Percentiles rank a stretch among this genome's conserved stretches.
phyloP scores from a whole-genome alignment of 176 grass and related monocot genomes.

The Eremochloa ophiuroides region DNA sequence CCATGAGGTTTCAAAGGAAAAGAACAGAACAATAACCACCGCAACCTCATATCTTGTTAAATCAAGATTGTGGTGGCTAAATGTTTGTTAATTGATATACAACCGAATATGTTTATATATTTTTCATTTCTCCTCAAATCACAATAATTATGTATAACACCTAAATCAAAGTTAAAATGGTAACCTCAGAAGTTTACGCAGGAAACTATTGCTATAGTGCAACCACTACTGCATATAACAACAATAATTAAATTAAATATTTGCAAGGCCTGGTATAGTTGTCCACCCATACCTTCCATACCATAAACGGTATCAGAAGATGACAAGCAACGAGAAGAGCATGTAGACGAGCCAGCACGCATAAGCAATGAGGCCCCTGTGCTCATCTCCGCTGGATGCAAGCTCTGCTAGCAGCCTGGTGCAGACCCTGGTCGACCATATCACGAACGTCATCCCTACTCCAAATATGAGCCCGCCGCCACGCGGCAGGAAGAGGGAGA shows the following conservation, averaged over 20 bases:
- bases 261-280: background rate
- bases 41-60: background rate
- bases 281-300: conserved; percentile 10
- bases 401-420: conserved; percentile 77
- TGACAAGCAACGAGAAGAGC: conserved; percentile 90
- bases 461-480: conserved; percentile 71
- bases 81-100: background rate
- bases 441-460: conserved; percentile 68
- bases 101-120: background rate
- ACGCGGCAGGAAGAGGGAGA: conserved; percentile 77
- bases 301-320: conserved; percentile 57
- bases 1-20: background rate
- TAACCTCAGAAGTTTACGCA: background rate
- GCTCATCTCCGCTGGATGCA: conserved; percentile 82
- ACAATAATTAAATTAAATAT: background rate
- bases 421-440: conserved; percentile 91
- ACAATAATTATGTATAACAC: background rate
- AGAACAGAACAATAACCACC: background rate
- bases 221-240: background rate
- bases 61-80: background rate
- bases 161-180: background rate
- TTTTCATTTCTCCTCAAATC: background rate
- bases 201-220: background rate
- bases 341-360: conserved; percentile 93
- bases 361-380: conserved; percentile 73